Percentiles rank a stretch among this genome's conserved stretches.
Evolutionary conservation across 2,329 filamentous ascomycete species (phyloP).

Genomic region (Epichloe sylvatica): DNA sequence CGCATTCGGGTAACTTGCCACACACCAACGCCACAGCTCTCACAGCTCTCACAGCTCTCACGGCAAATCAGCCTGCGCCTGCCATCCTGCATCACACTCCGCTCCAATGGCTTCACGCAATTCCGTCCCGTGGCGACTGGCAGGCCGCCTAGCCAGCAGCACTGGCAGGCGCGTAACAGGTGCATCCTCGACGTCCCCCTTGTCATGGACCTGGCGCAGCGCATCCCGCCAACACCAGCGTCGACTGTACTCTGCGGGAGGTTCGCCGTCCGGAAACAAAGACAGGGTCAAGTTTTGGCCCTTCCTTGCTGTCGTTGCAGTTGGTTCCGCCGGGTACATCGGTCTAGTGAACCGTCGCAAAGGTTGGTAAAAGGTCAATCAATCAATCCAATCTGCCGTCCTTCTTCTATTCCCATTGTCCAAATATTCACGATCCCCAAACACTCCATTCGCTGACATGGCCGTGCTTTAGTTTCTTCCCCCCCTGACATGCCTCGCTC

Average conservation of each 20-base stretch:
- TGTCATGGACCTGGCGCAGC: conserved; percentile 5
- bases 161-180: background rate
- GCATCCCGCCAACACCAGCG: conserved; percentile 12
- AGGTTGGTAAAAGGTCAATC: conserved; percentile 22
- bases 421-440: background rate
- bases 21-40: too few relatives aligned
- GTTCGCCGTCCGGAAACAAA: conserved; percentile 14
- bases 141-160: conserved; percentile 10
- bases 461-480: background rate
- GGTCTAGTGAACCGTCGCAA: conserved; percentile 35
- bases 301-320: conserved; percentile 35
- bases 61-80: background rate
- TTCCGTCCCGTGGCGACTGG: conserved; percentile 14
- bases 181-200: conserved; percentile 9
- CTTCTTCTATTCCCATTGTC: background rate
- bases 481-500: conserved; percentile 25
- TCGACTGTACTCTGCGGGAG: conserved; percentile 26
- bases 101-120: conserved; percentile 20
- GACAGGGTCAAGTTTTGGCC: conserved; percentile 43
- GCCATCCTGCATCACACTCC: background rate
- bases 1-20: too few relatives aligned
- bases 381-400: background rate
- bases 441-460: background rate
- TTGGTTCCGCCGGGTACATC: conserved; percentile 35
- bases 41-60: too few relatives aligned